Evolutionary conservation across 768 basidiomycete species (phyloP).

Genomic region (Termitomyces sp.): DNA sequence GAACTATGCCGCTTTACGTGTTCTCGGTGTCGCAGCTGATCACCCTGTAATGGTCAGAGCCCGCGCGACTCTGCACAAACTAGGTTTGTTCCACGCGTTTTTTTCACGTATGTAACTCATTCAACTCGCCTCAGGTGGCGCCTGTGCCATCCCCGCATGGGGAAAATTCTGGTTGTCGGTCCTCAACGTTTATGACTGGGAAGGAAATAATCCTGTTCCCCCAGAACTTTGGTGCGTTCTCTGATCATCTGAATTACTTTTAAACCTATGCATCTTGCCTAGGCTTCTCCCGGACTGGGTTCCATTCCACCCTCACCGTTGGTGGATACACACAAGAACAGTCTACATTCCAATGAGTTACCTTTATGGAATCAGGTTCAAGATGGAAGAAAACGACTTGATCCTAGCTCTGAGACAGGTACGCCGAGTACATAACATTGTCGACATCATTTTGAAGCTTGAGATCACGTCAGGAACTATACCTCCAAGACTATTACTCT

Average conservation of each 20-base stretch:
- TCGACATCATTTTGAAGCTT: background rate
- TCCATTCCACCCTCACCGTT: conserved; percentile 90
- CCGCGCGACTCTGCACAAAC: conserved; percentile 74
- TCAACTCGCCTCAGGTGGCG: conserved; percentile 57
- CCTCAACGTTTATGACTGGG: conserved; percentile 95
- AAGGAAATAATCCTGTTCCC: conserved; percentile 86
- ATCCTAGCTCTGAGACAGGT: conserved; percentile 76
- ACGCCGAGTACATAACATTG: conserved; percentile 3
- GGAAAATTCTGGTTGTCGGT: conserved; percentile 96
- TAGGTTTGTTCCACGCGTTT: conserved; percentile 44
- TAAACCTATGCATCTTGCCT: too few relatives aligned
- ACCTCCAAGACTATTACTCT: conserved; percentile 72
- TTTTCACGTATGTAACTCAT: background rate
- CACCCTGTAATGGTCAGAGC: conserved; percentile 84
- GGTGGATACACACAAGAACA: conserved; percentile 97
- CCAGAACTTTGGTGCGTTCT: conserved; percentile 79
- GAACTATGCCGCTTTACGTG: conserved; percentile 83
- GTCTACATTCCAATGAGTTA: conserved; percentile 93
- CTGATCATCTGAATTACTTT: too few relatives aligned
- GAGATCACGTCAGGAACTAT: conserved; percentile 61
- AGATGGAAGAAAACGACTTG: conserved; percentile 70
- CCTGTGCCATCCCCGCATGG: conserved; percentile 80
- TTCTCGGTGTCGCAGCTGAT: conserved; percentile 82
- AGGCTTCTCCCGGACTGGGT: conserved; percentile 91
- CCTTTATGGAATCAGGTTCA: conserved; percentile 67